Evolutionary conservation across 2,329 filamentous ascomycete species (phyloP).

Genomic region (Fusarium keratoplasticum): DNA sequence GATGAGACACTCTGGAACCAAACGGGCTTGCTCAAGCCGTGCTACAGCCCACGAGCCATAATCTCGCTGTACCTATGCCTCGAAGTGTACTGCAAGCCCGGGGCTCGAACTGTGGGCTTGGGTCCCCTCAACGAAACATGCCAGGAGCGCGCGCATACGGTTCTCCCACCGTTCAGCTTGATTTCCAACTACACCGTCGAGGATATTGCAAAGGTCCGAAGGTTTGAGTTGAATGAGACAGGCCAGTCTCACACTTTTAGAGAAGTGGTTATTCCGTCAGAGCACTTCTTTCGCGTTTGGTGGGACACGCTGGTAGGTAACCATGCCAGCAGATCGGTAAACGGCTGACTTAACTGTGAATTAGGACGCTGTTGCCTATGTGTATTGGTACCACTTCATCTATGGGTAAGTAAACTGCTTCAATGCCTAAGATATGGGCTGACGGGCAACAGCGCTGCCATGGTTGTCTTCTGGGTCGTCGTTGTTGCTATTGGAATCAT

Average conservation of each 20-base stretch:
- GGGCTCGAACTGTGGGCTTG: conserved; percentile 40
- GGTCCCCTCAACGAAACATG: conserved; percentile 52
- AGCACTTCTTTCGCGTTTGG: conserved; percentile 49
- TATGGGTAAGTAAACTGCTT: conserved; percentile 49
- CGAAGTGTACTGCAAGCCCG: conserved; percentile 49
- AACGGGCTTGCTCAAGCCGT: conserved; percentile 38
- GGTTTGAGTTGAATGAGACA: conserved; percentile 46
- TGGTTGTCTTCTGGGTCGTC: conserved; percentile 55
- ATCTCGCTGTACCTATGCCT: conserved; percentile 54
- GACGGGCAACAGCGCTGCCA: conserved; percentile 41
- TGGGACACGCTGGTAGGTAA: conserved; percentile 53
- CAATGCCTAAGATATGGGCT: not conserved
- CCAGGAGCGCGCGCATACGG: conserved; percentile 21
- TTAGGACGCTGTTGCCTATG: conserved; percentile 52
- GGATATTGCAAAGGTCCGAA: conserved; percentile 46
- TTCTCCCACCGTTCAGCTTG: conserved; percentile 51
- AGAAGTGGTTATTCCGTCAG: conserved; percentile 51
- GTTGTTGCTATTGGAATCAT: conserved; percentile 52
- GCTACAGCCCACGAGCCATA: conserved; percentile 45
- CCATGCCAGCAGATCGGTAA: not conserved
- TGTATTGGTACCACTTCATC: conserved; percentile 47
- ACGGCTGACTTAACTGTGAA: conserved; percentile 4
- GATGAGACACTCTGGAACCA: conserved; percentile 42
- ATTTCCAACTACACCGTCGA: conserved; percentile 51
- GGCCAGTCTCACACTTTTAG: conserved; percentile 20